A percentile compares a stretch with the other conserved stretches of the same genome.
These are phyloP conservation scores for Kernera saxatilis DNA, from an alignment of 345 rosid species.

Conservation along the genomic window DNA sequence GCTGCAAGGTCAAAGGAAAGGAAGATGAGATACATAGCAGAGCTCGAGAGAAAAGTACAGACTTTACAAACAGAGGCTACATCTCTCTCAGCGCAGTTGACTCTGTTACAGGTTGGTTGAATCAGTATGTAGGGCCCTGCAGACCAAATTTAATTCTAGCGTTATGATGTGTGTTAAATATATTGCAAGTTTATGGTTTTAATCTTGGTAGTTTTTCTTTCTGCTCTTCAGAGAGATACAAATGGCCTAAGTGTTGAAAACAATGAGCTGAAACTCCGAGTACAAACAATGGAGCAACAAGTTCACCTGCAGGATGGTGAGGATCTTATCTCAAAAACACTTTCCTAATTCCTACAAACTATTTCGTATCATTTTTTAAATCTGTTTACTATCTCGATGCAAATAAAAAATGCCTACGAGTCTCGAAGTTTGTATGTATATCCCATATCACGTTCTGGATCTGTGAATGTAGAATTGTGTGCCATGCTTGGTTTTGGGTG, in stretches of 20 bases:
- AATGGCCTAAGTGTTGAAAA: slow-evolving; percentile 76
- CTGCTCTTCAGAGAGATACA: slow-evolving; percentile 61
- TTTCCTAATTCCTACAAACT: not conserved
- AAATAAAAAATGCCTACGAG: not conserved
- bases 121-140: not conserved
- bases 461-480: not conserved
- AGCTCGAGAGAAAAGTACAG: slow-evolving; percentile 87
- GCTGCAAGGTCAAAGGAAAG: slow-evolving; percentile 98
- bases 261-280: slow-evolving; percentile 77
- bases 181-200: not conserved
- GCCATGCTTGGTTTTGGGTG: not conserved
- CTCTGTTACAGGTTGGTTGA: slow-evolving; percentile 69
- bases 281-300: slow-evolving; percentile 90
- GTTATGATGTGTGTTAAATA: not conserved
- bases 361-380: not conserved
- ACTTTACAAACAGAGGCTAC: slow-evolving; percentile 87
- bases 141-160: not conserved
- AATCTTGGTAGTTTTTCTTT: not conserved
- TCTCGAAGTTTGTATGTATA: not conserved
- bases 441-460: not conserved
- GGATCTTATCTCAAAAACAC: slow-evolving; percentile 22
- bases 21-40: slow-evolving; percentile 90
- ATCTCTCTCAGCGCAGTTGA: slow-evolving; percentile 78
- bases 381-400: not conserved
- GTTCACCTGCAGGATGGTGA: slow-evolving; percentile 91